Evolutionary conservation across 768 basidiomycete species (phyloP).

Genomic region (Galerina marginata): DNA sequence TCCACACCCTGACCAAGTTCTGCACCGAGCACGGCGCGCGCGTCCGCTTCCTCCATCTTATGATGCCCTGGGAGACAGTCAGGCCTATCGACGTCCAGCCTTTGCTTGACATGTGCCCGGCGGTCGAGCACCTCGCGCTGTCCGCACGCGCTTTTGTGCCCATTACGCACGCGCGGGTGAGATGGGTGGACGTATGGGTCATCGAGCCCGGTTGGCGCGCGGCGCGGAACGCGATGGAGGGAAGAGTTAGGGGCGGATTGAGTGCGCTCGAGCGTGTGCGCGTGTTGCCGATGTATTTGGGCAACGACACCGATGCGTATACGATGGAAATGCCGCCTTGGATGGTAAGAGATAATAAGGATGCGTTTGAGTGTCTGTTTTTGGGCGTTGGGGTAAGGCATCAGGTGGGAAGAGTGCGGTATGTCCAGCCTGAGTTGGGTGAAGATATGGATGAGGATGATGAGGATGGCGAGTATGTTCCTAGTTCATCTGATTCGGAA

Average conservation of each 20-base stretch:
- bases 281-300: background rate
- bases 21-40: too few relatives aligned
- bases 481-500: too few relatives aligned
- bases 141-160: background rate
- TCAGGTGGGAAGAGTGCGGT: too few relatives aligned
- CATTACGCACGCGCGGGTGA: constrained; percentile 1
- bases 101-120: background rate
- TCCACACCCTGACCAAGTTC: too few relatives aligned
- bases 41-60: too few relatives aligned
- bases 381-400: too few relatives aligned
- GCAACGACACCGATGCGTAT: background rate
- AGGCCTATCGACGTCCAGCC: too few relatives aligned
- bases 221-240: background rate
- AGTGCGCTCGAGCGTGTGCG: constrained; percentile 4
- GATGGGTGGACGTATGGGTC: constrained; percentile 8
- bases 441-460: too few relatives aligned
- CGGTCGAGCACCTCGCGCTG: constrained; percentile 5
- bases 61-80: too few relatives aligned
- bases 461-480: too few relatives aligned
- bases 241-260: background rate
- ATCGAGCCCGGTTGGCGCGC: background rate
- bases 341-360: background rate
- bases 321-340: background rate
- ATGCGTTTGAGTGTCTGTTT: too few relatives aligned
- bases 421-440: too few relatives aligned